Evolutionary conservation across 805 yeast genomes (phyloP), one percentile per base, ranked within the genome.

Genomic region (Kodamaea hsintzibuensis): DNA sequence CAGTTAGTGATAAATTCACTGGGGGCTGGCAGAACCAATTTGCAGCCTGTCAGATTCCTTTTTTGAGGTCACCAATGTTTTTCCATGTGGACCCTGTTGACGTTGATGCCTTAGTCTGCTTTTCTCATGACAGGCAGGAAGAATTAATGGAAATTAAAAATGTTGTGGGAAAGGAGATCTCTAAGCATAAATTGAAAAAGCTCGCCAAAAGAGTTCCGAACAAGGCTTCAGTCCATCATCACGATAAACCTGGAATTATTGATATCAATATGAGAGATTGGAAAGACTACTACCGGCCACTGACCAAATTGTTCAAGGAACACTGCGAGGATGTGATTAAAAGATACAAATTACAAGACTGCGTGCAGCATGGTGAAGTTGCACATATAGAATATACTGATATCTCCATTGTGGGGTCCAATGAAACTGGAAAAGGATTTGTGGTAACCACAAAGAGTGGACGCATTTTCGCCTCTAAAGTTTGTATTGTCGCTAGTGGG

Each of bases 1-100:
- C 66, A 12, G 63, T 61, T 1, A 52, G 66, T 9, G 71, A 69
- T 43, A 49, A 52, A 9, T 76, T 74, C 56, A 58, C 75, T 65
- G 73, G 74, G 1, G 79, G 74, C 56, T 78, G 81, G 81, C 69
- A 74, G 54, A 68, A 66, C 42, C 81, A 77, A 55, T 76, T 78
- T 60, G 66, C 60, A 1, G 59, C 72, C 2, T 75, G 80, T 58
- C 70, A 69, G 49, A 78, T 77, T 30, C 80, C 80, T 1, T 66
- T 62, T 52, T 63, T 78, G 9, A 60, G 81, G 18, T 73, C 78
- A 4, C 81, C 82, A 2, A 78, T 78, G 81, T 76, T 77, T 53
- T 78, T 78, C 58, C 82, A 77, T 51, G 73, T 74, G 0, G 81
- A 78, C 53, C 80, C 81, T 0, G 69, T 63, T 2, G 75, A 74